Evolutionary conservation across 352 stramenopile genomes (phyloP).

Genomic region (Globisporangium paroecandrum): DNA sequence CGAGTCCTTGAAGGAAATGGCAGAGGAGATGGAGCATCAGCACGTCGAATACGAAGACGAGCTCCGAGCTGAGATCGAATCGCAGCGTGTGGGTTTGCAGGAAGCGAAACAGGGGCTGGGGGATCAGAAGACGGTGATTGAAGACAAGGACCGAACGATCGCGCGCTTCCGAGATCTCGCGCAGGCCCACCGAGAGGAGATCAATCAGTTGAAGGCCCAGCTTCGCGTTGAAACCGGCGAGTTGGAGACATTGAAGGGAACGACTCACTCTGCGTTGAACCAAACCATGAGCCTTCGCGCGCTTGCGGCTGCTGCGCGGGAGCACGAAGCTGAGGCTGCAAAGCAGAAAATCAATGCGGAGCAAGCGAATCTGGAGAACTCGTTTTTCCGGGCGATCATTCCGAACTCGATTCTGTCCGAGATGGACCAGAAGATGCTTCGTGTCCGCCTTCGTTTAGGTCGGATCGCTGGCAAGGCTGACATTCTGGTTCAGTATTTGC

Average conservation of each 20-base stretch:
- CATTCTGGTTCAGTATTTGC: constrained; percentile 63
- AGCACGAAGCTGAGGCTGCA: constrained; percentile 64
- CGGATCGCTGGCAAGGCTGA: constrained; percentile 67
- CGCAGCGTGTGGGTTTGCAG: constrained; percentile 43
- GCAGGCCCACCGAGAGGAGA: constrained; percentile 66
- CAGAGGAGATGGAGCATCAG: constrained; percentile 88
- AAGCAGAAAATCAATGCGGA: constrained; percentile 69
- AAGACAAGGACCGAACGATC: constrained; percentile 83
- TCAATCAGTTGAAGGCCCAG: constrained; percentile 68
- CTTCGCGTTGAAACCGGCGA: constrained; percentile 66
- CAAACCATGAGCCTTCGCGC: constrained; percentile 71
- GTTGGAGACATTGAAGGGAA: constrained; percentile 72
- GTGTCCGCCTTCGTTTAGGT: constrained; percentile 58
- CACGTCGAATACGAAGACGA: constrained; percentile 80
- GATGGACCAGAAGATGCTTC: constrained; percentile 68
- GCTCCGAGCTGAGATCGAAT: constrained; percentile 66
- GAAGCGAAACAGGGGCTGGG: constrained; percentile 54
- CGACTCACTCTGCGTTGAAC: constrained; percentile 65
- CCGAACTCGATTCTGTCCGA: constrained; percentile 73
- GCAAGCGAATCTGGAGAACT: constrained; percentile 61
- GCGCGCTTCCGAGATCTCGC: constrained; percentile 73
- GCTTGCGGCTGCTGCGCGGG: constrained; percentile 49
- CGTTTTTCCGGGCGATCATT: constrained; percentile 62
- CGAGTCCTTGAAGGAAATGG: constrained; percentile 79
- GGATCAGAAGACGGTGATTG: constrained; percentile 54